Evolutionary conservation across 306 rosid species (phyloP).

Genomic region (Fagus sylvatica): DNA sequence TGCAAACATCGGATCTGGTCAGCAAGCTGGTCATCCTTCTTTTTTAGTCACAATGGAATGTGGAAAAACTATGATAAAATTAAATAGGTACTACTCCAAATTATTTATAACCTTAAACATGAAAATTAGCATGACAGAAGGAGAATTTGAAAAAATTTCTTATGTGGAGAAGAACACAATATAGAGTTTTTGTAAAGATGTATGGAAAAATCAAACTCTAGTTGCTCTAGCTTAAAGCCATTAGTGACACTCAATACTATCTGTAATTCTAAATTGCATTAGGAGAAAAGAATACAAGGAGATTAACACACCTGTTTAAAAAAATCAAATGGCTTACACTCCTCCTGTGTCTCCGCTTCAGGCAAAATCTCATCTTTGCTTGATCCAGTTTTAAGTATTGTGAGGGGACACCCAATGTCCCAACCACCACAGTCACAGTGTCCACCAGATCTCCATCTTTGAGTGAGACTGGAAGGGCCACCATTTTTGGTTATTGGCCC

Average conservation of each 20-base stretch:
- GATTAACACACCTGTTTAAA: slow-evolving; percentile 54
- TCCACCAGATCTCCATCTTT: slow-evolving; percentile 92
- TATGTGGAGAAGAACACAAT: slow-evolving; percentile 3
- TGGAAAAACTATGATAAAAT: not conserved
- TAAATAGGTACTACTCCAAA: not conserved
- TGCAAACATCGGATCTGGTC: slow-evolving; percentile 3
- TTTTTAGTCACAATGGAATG: not conserved
- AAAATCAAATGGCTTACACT: slow-evolving; percentile 66
- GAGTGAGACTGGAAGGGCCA: slow-evolving; percentile 83
- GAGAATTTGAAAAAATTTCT: not conserved
- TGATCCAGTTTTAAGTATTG: slow-evolving; percentile 58
- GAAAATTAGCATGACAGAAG: slow-evolving; percentile 11
- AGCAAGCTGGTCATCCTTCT: slow-evolving; percentile 6
- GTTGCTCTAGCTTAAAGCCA: not conserved
- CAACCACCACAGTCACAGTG: slow-evolving; percentile 97
- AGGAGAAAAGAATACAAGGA: not conserved
- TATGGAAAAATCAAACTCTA: not conserved
- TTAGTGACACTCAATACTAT: not conserved
- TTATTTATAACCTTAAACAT: not conserved
- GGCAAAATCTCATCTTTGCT: slow-evolving; percentile 37
- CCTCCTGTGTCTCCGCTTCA: slow-evolving; percentile 45
- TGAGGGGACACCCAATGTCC: slow-evolving; percentile 95
- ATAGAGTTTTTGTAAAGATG: not conserved
- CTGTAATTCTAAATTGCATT: slow-evolving; percentile 7
- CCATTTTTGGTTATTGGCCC: slow-evolving; percentile 76